A percentile compares a stretch with the other conserved stretches of the same genome.
phyloP scores from a whole-genome alignment of 129 eudicot genomes.

The Tanacetum coccineum region DNA sequence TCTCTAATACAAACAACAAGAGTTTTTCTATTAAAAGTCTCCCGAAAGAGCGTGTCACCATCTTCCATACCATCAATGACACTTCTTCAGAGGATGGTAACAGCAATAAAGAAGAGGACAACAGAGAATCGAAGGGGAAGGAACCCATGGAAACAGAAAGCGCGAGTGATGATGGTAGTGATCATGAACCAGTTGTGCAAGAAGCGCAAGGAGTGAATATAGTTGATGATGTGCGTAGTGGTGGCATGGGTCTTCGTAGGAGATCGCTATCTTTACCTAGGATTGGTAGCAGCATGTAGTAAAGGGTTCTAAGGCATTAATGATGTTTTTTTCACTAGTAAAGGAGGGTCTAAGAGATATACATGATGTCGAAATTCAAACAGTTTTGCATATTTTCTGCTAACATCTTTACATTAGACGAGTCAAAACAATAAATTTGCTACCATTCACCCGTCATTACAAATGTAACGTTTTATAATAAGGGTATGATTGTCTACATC shows the following conservation, averaged over 20 bases:
- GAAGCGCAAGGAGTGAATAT: slow-evolving; percentile 3
- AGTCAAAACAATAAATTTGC: too few relatives aligned
- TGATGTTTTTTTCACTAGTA: slow-evolving; percentile 1
- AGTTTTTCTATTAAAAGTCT: slow-evolving; percentile 52
- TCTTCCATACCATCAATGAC: slow-evolving; percentile 41
- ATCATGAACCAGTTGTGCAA: slow-evolving; percentile 24
- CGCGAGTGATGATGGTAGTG: slow-evolving; percentile 39
- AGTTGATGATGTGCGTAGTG: slow-evolving; percentile 30
- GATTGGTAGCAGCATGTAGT: slow-evolving; percentile 1
- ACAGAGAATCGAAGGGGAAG: slow-evolving; percentile 43
- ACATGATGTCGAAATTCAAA: not conserved
- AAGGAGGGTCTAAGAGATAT: slow-evolving; percentile 8
- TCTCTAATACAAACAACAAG: slow-evolving; percentile 43
- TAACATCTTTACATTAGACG: not conserved
- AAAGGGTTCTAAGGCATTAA: not conserved
- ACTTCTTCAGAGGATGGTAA: slow-evolving; percentile 35
- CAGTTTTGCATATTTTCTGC: not conserved
- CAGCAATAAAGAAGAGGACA: slow-evolving; percentile 24
- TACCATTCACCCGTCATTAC: too few relatives aligned
- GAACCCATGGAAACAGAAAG: slow-evolving; percentile 36
- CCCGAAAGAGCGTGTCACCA: slow-evolving; percentile 46
- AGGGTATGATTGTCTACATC: too few relatives aligned
- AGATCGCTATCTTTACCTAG: slow-evolving; percentile 47
- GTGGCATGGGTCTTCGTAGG: slow-evolving; percentile 53
- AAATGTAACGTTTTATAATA: too few relatives aligned